These are phyloP conservation scores for Debaryomyces hansenii DNA, from an alignment of 805 yeast species.

Conservation along the genomic window DNA sequence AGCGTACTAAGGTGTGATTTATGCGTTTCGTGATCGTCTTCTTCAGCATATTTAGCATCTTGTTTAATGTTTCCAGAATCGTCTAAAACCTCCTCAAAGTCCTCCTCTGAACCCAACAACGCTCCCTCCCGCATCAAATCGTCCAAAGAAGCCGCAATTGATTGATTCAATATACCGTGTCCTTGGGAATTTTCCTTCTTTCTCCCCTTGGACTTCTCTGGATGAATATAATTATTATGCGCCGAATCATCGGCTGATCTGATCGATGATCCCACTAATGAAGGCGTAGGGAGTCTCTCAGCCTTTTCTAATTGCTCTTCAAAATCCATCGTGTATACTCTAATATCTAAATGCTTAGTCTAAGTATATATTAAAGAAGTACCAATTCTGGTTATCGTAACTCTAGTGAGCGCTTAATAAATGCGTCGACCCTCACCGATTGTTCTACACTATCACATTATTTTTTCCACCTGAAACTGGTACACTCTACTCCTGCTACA, in stretches of 20 bases:
- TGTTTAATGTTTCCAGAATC: slow-evolving; percentile 52
- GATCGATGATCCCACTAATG: slow-evolving; percentile 54
- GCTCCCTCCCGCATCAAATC: slow-evolving; percentile 51
- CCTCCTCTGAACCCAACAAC: slow-evolving; percentile 49
- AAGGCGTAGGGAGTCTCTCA: slow-evolving; percentile 47
- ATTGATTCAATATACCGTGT: slow-evolving; percentile 13
- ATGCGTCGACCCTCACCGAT: too few relatives aligned
- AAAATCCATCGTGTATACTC: slow-evolving; percentile 41
- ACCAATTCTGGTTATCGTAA: background rate
- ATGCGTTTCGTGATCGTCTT: background rate
- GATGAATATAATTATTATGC: slow-evolving; percentile 45
- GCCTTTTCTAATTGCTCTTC: slow-evolving; percentile 55
- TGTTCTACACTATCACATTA: too few relatives aligned
- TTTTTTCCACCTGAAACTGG: too few relatives aligned
- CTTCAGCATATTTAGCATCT: slow-evolving; percentile 35
- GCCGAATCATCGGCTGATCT: slow-evolving; percentile 48
- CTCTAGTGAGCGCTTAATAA: too few relatives aligned
- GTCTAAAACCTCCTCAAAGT: slow-evolving; percentile 53
- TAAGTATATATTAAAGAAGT: background rate
- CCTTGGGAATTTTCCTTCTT: slow-evolving; percentile 13
- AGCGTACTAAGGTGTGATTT: slow-evolving; percentile 1
- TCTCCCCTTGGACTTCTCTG: slow-evolving; percentile 35
- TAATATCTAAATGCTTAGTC: background rate
- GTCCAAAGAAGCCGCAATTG: slow-evolving; percentile 55
- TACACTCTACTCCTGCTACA: too few relatives aligned